phyloP scores from a whole-genome alignment of 2,329 filamentous ascomycete species.

The Hypoxylon sp. region DNA sequence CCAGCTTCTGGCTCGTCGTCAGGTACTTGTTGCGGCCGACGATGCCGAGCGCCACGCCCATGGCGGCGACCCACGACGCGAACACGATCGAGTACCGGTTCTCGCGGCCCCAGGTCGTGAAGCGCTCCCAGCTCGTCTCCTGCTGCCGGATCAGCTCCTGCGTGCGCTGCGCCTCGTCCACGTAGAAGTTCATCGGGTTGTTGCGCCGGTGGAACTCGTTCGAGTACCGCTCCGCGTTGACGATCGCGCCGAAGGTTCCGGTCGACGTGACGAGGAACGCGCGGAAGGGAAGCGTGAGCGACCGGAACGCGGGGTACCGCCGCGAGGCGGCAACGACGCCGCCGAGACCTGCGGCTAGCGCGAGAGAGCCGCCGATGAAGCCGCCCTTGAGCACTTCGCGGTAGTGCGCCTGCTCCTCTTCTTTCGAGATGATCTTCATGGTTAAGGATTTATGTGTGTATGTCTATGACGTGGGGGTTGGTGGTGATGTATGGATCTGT shows the following conservation, averaged over 20 bases:
- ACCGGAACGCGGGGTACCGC: constrained; percentile 83
- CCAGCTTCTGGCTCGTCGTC: constrained; percentile 84
- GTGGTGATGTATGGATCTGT: not conserved
- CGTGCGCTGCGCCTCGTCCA: constrained; percentile 72
- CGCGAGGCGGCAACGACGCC: constrained; percentile 77
- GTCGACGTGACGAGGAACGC: constrained; percentile 88
- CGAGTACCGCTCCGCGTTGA: constrained; percentile 82
- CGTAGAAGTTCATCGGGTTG: constrained; percentile 78
- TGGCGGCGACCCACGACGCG: constrained; percentile 83
- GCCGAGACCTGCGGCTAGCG: constrained; percentile 75
- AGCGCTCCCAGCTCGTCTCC: constrained; percentile 70
- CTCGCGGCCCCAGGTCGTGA: constrained; percentile 80
- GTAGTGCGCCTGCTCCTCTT: constrained; percentile 93
- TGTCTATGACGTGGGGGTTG: not conserved
- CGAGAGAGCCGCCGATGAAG: constrained; percentile 77
- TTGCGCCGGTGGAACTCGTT: constrained; percentile 76
- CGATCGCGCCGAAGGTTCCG: constrained; percentile 88
- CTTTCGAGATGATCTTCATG: constrained; percentile 97
- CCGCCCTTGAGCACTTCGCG: constrained; percentile 84
- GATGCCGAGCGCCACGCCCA: constrained; percentile 80
- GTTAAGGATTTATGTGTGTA: constrained; percentile 51
- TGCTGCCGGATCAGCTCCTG: constrained; percentile 68
- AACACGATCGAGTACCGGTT: constrained; percentile 92
- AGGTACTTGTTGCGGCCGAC: constrained; percentile 85
- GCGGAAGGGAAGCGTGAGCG: constrained; percentile 89